Base-by-base conservation (phyloP, 73 alveolate species). In the Urostyla sp. region DNA sequence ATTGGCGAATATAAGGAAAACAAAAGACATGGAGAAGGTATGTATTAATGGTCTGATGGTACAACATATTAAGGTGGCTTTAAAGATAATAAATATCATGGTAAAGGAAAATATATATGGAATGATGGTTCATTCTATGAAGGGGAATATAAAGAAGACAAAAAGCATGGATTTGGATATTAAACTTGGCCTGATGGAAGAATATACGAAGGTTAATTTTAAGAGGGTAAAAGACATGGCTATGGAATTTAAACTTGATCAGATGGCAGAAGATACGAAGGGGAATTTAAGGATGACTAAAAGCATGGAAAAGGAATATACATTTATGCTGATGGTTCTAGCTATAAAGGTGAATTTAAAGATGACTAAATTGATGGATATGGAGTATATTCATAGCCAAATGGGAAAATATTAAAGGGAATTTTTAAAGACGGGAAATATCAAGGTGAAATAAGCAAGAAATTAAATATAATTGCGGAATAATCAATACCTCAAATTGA, bases 191-290 rank as follows among this genome's bases (percentile, higher is more conserved):
- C 48, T 11, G 73, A 55, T 27, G 73, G 73, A 18, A 7, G 73
- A 6, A 55, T 24, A 27, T 55, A 55, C 54, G 73, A 55, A 55
- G 73, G 73, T 55, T 7, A 7, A n/a, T 55, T 24, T 24, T 23
- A 27, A 6, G 27, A 55, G 40, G 73, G 73, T 21, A 55, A 55
- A 24, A 52, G 69, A 73, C 91, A 89, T 63, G 95, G 88, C 11
- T 50, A 49, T 52, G 95, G 95, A 43, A 58, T 84, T 28, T 90
- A 85, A 32, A 54, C 90, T 0, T 89, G 95, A 90, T 67, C 80
- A 35, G 92, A 89, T 45, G 95, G 95, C 6, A 73, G 92, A n/a
- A 76, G 51, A 58, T 89, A 89, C 67, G 92, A 84, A 48, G 95
- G 95, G 16, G 38, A 40, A 50, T 89, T 84, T 52, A 85, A 76